phyloP scores from a whole-genome alignment of 352 stramenopile genomes.

The Pythium apleroticum region DNA sequence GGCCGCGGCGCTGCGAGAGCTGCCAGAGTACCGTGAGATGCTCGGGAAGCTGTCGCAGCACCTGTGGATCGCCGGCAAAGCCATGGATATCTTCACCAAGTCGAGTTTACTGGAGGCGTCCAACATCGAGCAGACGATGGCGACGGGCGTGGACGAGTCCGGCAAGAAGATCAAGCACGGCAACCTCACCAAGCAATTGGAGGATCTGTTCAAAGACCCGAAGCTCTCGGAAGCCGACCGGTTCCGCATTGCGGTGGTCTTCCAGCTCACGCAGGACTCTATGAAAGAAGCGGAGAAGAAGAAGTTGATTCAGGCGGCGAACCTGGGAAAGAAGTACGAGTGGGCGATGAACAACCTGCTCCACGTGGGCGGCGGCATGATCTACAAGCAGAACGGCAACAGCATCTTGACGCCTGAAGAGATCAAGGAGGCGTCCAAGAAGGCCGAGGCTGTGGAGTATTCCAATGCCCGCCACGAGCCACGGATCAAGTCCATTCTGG shows the following conservation, averaged over 20 bases:
- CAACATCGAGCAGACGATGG: slow-evolving; percentile 95
- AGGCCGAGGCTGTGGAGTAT: slow-evolving; percentile 65
- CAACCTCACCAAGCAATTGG: slow-evolving; percentile 85
- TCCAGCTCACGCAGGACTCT: slow-evolving; percentile 91
- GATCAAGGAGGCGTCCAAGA: slow-evolving; percentile 66
- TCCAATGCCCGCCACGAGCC: slow-evolving; percentile 80
- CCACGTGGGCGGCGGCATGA: slow-evolving; percentile 40
- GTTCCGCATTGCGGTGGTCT: slow-evolving; percentile 91
- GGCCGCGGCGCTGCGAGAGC: slow-evolving; percentile 88
- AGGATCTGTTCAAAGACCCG: slow-evolving; percentile 85
- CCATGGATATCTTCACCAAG: slow-evolving; percentile 93
- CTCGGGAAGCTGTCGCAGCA: slow-evolving; percentile 95
- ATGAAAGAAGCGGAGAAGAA: slow-evolving; percentile 87
- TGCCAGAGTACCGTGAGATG: slow-evolving; percentile 95
- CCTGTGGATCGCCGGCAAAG: slow-evolving; percentile 92
- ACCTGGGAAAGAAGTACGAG: slow-evolving; percentile 72
- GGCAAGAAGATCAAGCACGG: slow-evolving; percentile 88
- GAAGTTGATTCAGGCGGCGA: slow-evolving; percentile 83
- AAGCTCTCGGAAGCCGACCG: slow-evolving; percentile 77
- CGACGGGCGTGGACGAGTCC: slow-evolving; percentile 93
- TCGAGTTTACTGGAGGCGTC: slow-evolving; percentile 87
- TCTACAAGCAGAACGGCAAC: slow-evolving; percentile 76
- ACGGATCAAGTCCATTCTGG: slow-evolving; percentile 62
- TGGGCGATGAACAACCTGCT: slow-evolving; percentile 67
- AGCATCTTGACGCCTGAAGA: slow-evolving; percentile 53